Conservation (phyloP, 176 grass and related monocot species). For the Saccharum spontaneum region DNA sequence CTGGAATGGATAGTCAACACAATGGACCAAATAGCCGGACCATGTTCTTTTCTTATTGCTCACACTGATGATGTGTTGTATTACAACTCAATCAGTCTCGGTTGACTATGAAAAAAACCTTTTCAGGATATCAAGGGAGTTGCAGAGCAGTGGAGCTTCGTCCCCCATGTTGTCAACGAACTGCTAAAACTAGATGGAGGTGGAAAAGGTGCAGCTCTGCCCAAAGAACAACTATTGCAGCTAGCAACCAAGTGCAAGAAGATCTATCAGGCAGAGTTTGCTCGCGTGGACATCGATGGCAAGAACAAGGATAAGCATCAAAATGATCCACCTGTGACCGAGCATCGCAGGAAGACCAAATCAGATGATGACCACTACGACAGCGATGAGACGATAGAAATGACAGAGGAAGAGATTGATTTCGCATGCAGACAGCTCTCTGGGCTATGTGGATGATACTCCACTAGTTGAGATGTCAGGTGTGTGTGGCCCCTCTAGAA, state of each 20-base stretch:
- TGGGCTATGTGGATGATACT: neutral
- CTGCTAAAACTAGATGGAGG: slow-evolving; percentile 53
- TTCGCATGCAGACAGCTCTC: slow-evolving; percentile 60
- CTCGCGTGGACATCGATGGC: slow-evolving; percentile 13
- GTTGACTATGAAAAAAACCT: slow-evolving; percentile 10
- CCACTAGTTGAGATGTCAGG: neutral
- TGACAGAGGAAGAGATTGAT: slow-evolving; percentile 94
- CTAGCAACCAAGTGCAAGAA: slow-evolving; percentile 68
- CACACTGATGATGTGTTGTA: neutral
- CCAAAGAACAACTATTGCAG: slow-evolving; percentile 50
- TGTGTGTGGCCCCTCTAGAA: too few relatives aligned
- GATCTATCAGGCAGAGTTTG: slow-evolving; percentile 67
- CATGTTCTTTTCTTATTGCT: neutral
- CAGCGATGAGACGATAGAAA: slow-evolving; percentile 82
- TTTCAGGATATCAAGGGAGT: slow-evolving; percentile 62
- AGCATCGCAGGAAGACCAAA: neutral
- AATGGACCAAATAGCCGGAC: neutral
- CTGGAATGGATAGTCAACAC: neutral
- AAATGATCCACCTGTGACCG: neutral
- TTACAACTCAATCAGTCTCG: neutral
- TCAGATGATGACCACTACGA: slow-evolving; percentile 51
- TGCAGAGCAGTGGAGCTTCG: slow-evolving; percentile 78
- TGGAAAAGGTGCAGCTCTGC: slow-evolving; percentile 34
- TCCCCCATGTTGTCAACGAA: slow-evolving; percentile 66
- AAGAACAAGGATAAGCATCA: slow-evolving; percentile 39